Conservation (phyloP, 805 yeast species). For the Yamadazyma laniorum region DNA sequence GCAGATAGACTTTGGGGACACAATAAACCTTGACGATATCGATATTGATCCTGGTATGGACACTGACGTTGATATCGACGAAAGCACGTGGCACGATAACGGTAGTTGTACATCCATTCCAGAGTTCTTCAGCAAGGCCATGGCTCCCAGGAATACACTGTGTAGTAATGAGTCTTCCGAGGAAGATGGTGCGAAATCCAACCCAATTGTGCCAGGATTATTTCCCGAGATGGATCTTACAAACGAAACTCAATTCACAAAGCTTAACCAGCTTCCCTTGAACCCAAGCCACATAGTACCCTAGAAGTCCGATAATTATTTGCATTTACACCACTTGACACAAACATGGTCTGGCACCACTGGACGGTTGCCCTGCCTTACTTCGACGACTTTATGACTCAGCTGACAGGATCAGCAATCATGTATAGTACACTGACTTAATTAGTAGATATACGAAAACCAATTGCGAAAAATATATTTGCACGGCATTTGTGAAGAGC, state of each 20-base stretch:
- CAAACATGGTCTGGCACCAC: too few relatives aligned
- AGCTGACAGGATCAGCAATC: too few relatives aligned
- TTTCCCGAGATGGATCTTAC: slow-evolving; percentile 33
- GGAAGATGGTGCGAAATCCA: slow-evolving; percentile 7
- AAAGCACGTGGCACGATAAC: neutral
- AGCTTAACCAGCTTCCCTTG: slow-evolving; percentile 26
- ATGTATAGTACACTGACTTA: too few relatives aligned
- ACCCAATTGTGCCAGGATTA: slow-evolving; percentile 36
- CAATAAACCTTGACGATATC: neutral
- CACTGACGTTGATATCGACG: neutral
- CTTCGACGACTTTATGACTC: too few relatives aligned
- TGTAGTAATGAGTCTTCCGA: neutral
- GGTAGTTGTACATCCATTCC: too few relatives aligned
- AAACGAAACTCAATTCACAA: slow-evolving; percentile 25
- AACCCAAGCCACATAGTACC: slow-evolving; percentile 26
- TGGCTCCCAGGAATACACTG: neutral
- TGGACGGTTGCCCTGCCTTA: too few relatives aligned
- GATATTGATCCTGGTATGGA: neutral
- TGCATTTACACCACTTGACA: too few relatives aligned
- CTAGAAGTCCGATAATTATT: too few relatives aligned
- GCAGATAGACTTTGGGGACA: neutral
- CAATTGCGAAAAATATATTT: too few relatives aligned
- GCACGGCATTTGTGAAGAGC: too few relatives aligned
- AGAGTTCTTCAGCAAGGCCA: neutral
- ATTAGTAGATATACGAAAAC: too few relatives aligned